Evolutionary conservation across 208 protist genomes (phyloP).

Genomic region (Trypanosoma cruzi): DNA sequence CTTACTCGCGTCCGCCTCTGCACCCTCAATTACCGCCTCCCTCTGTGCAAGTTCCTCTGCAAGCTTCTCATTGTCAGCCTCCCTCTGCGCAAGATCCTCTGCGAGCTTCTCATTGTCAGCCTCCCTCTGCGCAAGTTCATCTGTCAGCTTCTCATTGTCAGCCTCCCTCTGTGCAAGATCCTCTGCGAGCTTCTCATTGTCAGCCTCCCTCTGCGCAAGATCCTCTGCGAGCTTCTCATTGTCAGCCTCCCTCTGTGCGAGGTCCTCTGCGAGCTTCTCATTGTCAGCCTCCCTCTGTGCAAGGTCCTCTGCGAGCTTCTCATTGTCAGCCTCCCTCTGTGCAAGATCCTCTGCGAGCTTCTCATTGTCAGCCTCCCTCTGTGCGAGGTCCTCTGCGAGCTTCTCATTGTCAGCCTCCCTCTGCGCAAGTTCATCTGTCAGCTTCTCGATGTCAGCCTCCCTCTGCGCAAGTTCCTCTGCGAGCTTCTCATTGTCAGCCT

Average conservation of each 20-base stretch:
- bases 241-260: background rate
- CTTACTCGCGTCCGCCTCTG: background rate
- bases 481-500: background rate
- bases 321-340: background rate
- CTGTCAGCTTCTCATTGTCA: background rate
- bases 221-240: background rate
- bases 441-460: background rate
- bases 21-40: background rate
- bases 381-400: background rate
- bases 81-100: background rate
- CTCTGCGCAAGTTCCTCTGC: background rate
- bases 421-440: background rate
- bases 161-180: background rate
- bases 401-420: background rate
- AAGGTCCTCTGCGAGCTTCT: background rate
- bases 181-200: background rate
- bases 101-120: background rate
- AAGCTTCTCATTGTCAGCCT: background rate
- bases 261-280: background rate
- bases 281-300: background rate
- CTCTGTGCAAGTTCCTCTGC: background rate
- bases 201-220: background rate
- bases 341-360: background rate
- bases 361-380: background rate
- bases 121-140: background rate